Base-by-base conservation (phyloP, 2,329 filamentous ascomycete genomes). In the Diaporthe citriasiana region DNA sequence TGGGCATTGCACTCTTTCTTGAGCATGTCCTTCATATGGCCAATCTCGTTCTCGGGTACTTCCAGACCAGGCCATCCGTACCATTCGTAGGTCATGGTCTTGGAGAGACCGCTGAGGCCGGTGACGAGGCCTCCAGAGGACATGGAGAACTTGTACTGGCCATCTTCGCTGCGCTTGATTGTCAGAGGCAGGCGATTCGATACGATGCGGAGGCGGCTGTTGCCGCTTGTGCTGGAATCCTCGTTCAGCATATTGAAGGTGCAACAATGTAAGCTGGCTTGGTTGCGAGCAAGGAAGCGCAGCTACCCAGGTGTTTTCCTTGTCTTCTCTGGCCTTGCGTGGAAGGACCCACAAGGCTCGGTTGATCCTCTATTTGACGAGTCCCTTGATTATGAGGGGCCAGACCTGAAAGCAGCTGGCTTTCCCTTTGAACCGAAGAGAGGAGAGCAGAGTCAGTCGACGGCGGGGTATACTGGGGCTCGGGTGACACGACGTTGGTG, bases 41-140 rank as follows among this genome's bases (percentile, higher is more conserved):
- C 87, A 56, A 94, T 89, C 83, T 98, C 96, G 72, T 91, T 89
- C 76, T 97, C 94, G 51, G 96, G 96, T 6, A 98, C 92, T 83
- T 98, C 95, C 65, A 98, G 86, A 50, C 97, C 97, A 0, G 97
- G 95, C 96, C 97, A 98, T 78, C 97, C 97, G 84, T 98, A 98
- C 97, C 97, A 99, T 83, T 97, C 94, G 84, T 98, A 98, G 78
- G 93, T 96, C 35, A 95, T 98, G 42, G 94, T 93, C 85, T 98
- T 98, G 79, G 94, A 93, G 74, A 98, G 86, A 35, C 97, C 97
- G 78, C 94, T 97, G 75, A 99, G 88, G 27, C 97, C 97, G 68
- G 95, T 98, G 80, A 98, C 97, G 53, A 99, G 90, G 53, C 97
- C 97, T 73, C 97, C 97, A 2, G 97, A 98, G 60, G 96, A 98